phyloP scores from a whole-genome alignment of 1,284 basidiomycete species.

The Schizophyllum amplum region DNA sequence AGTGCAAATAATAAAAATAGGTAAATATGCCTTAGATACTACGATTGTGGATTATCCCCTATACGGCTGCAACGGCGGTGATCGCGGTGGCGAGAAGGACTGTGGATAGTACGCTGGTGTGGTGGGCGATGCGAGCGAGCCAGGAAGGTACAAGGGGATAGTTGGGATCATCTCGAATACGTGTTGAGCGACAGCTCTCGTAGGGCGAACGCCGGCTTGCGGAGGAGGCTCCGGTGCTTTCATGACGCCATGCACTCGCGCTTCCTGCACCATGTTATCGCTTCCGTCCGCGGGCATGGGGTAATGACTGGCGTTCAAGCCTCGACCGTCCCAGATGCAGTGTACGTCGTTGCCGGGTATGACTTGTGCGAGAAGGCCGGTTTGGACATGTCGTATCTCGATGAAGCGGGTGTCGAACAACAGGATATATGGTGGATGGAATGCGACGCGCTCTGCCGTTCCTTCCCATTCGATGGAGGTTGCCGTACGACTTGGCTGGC shows the following conservation, averaged over 20 bases:
- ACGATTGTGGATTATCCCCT: neutral
- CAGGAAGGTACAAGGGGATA: slow-evolving; percentile 56
- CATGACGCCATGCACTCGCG: slow-evolving; percentile 71
- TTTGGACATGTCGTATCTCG: slow-evolving; percentile 76
- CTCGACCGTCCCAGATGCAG: slow-evolving; percentile 83
- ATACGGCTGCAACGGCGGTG: slow-evolving; percentile 8
- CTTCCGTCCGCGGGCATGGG: slow-evolving; percentile 56
- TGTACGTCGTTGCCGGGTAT: slow-evolving; percentile 82
- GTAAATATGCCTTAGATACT: neutral
- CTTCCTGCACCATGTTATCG: slow-evolving; percentile 61
- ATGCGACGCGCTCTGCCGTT: slow-evolving; percentile 65
- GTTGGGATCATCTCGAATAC: slow-evolving; percentile 80
- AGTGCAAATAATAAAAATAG: neutral
- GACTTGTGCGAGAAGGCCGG: slow-evolving; percentile 74
- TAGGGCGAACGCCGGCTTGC: slow-evolving; percentile 19
- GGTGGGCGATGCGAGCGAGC: slow-evolving; percentile 11
- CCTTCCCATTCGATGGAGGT: slow-evolving; percentile 83
- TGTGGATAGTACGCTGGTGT: slow-evolving; percentile 11
- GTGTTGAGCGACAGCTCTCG: slow-evolving; percentile 48
- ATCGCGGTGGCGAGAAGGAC: slow-evolving; percentile 12
- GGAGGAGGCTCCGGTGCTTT: slow-evolving; percentile 39
- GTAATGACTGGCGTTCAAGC: slow-evolving; percentile 26
- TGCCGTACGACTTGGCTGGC: slow-evolving; percentile 58
- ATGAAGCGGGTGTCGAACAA: slow-evolving; percentile 90
- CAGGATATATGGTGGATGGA: slow-evolving; percentile 84